These are phyloP conservation scores for Aspergillus sp. DNA, from an alignment of 2,329 filamentous ascomycete species.

Conservation along the genomic window DNA sequence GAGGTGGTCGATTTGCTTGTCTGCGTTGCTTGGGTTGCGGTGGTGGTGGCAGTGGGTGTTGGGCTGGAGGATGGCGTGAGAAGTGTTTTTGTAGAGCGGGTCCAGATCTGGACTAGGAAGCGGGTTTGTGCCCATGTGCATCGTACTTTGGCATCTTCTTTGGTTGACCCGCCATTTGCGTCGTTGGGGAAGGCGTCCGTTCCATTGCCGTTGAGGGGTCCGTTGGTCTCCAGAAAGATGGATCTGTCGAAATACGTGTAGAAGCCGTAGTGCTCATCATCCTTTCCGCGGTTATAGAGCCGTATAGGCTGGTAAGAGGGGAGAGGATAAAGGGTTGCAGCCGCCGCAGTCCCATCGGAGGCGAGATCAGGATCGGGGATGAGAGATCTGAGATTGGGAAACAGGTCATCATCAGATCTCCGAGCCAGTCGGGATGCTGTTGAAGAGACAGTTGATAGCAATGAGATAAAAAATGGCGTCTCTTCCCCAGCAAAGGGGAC, in stretches of 20 bases:
- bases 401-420: constrained; percentile 25
- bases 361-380: constrained; percentile 63
- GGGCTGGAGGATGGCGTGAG: constrained; percentile 8
- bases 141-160: constrained; percentile 42
- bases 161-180: constrained; percentile 45
- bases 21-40: constrained; percentile 7
- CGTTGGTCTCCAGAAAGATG: constrained; percentile 68
- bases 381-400: constrained; percentile 46
- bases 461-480: constrained; percentile 82
- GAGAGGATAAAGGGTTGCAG: constrained; percentile 67
- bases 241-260: constrained; percentile 88
- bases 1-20: constrained; percentile 13
- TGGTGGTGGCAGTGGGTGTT: constrained; percentile 6
- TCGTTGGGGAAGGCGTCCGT: constrained; percentile 41
- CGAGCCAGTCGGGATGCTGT: constrained; percentile 37
- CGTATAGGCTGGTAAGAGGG: constrained; percentile 70
- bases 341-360: constrained; percentile 65
- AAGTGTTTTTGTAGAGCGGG: constrained; percentile 30
- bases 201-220: constrained; percentile 39
- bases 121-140: constrained; percentile 60
- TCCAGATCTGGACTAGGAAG: constrained; percentile 61
- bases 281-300: constrained; percentile 75
- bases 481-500: constrained; percentile 75
- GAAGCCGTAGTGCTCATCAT: constrained; percentile 87
- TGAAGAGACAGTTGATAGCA: constrained; percentile 47